Evolutionary conservation across 208 protist species (phyloP).

Genomic region (Acanthamoeba sp.): DNA sequence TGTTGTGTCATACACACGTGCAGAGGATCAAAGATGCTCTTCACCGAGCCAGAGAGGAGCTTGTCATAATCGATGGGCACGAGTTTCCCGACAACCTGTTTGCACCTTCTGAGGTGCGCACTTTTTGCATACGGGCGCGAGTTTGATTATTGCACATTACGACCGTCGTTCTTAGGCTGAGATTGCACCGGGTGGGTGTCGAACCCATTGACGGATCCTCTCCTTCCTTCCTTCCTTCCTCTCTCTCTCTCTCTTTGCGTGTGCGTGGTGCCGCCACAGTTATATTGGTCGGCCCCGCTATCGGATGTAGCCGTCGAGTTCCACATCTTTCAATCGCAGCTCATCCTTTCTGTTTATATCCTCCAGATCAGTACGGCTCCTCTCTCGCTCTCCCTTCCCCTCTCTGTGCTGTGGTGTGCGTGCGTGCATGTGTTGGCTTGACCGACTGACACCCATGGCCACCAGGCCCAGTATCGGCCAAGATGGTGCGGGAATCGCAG

Average conservation of each 20-base stretch:
- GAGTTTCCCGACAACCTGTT: conserved; percentile 1
- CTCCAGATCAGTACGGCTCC: neutral
- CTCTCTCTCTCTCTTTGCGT: neutral
- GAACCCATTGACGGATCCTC: neutral
- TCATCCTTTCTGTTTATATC: conserved; percentile 1
- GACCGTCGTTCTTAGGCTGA: no score
- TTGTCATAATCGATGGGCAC: neutral
- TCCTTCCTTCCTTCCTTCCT: neutral
- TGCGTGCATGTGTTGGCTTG: neutral
- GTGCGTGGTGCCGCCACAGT: neutral
- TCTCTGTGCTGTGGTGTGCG: neutral
- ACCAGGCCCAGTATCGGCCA: neutral
- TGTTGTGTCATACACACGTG: neutral
- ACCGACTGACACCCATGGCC: neutral
- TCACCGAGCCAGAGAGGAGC: neutral
- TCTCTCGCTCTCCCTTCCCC: neutral
- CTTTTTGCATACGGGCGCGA: no score
- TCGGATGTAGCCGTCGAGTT: neutral
- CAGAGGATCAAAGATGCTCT: neutral
- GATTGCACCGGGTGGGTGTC: no score
- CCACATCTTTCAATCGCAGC: neutral
- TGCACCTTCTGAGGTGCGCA: neutral
- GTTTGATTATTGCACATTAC: no score
- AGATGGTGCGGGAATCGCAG: neutral
- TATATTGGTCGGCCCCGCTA: neutral